Evolutionary conservation across 2,329 filamentous ascomycete species (phyloP).

Genomic region (Cordyceps farinosa): DNA sequence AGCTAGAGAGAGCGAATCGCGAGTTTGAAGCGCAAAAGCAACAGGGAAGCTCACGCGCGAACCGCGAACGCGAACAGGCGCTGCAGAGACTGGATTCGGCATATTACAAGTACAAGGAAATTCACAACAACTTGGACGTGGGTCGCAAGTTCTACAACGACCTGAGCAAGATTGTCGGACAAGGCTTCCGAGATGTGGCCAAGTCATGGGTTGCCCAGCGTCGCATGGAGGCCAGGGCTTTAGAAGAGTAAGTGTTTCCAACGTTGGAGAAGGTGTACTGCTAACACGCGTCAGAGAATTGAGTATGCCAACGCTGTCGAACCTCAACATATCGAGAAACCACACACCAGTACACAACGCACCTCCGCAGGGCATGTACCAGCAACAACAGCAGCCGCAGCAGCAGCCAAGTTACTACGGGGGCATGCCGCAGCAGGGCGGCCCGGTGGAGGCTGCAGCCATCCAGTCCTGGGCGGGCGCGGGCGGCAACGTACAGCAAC

Average conservation of each 20-base stretch:
- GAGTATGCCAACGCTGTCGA: slow-evolving; percentile 48
- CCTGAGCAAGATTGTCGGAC: slow-evolving; percentile 77
- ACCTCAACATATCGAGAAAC: slow-evolving; percentile 37
- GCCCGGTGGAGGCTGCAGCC: slow-evolving; percentile 33
- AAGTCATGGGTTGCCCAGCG: slow-evolving; percentile 77
- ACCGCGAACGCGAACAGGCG: slow-evolving; percentile 76
- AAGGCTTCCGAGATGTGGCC: slow-evolving; percentile 72
- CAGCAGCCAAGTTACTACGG: slow-evolving; percentile 21
- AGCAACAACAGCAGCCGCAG: slow-evolving; percentile 23
- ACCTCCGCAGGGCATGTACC: background rate
- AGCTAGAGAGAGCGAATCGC: slow-evolving; percentile 71
- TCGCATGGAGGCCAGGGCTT: slow-evolving; percentile 71
- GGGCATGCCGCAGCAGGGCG: slow-evolving; percentile 17
- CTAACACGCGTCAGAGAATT: slow-evolving; percentile 40
- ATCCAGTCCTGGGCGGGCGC: slow-evolving; percentile 57
- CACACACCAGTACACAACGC: slow-evolving; percentile 25
- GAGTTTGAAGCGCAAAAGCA: slow-evolving; percentile 72
- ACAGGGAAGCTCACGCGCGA: slow-evolving; percentile 55
- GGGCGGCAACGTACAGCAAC: slow-evolving; percentile 55
- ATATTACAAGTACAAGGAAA: slow-evolving; percentile 95
- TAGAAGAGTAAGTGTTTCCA: slow-evolving; percentile 63
- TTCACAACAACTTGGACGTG: slow-evolving; percentile 84
- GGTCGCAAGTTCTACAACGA: slow-evolving; percentile 98
- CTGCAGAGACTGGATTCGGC: slow-evolving; percentile 86
- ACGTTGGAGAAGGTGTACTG: background rate